Base-by-base conservation (phyloP, 2,329 filamentous ascomycete genomes). In the Aureobasidium sp. region DNA sequence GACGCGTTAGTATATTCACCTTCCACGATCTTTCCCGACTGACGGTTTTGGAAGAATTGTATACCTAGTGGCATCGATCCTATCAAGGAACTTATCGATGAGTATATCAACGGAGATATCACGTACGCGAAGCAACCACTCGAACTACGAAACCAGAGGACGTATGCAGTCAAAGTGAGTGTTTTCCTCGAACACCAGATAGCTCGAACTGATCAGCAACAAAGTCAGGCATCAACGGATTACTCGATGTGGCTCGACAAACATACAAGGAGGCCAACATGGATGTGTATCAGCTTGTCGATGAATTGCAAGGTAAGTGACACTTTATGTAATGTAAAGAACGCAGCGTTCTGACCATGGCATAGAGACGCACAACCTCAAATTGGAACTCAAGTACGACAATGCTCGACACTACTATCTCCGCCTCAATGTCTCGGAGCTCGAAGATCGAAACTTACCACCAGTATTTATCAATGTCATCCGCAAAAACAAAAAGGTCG, bases 191-290 rank as follows among this genome's bases (percentile, higher is more conserved):
- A 8, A 10, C 2, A 27, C 16, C 1, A 7, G 13, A 8, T 27
- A n/a, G 10, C 21, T 32, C 29, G 5, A 13, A 13, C 42, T 58
- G 42, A 58, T 42, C 5, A 27, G 8, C 3, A 3, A n/a, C 14
- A 3, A 11, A 90, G 82, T 85, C 90, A 49, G 90, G 90, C 0
- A 85, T 94, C 45, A 91, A 90, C 67, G 90, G 90, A 2, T 82
- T 97, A 61, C 82, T 97, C 3, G 93, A 97, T 74, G 89, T 97
- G 41, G 90, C 91, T 37, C 84, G 92, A 5, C 88, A 91, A 68
- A 91, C 90, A 0, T 97, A 94, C 75, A 95, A 94, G 68, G 93
- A 97, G 71, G 85, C 88, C 1, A 94, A 87, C 6, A 83, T 88
- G 53, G 90, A 96, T 72, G 84, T 90, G 4, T 82, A 88, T 66